Conservation (phyloP, 1,284 basidiomycete species). For the Fomes fomentarius region DNA sequence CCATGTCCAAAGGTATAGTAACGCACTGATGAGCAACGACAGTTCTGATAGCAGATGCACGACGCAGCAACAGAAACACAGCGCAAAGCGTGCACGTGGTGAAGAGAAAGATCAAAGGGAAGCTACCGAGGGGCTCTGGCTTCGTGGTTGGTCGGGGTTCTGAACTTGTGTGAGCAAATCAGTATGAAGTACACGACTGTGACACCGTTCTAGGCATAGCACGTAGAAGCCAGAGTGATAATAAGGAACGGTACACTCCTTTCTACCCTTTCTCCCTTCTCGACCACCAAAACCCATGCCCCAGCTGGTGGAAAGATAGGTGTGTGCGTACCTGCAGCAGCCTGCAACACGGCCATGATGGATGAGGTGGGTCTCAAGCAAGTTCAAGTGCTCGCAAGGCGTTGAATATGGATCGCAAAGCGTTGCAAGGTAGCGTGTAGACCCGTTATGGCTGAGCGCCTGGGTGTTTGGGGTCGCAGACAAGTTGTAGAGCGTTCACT, state of each 20-base stretch:
- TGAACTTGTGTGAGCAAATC: slow-evolving; percentile 35
- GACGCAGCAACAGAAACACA: slow-evolving; percentile 68
- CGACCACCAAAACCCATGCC: neutral
- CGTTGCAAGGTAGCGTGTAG: too few relatives aligned
- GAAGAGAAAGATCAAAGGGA: slow-evolving; percentile 57
- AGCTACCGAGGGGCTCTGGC: slow-evolving; percentile 65
- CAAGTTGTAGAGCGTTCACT: too few relatives aligned
- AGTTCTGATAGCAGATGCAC: slow-evolving; percentile 56
- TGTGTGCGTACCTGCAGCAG: neutral
- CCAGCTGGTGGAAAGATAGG: neutral
- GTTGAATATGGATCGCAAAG: too few relatives aligned
- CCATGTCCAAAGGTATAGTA: slow-evolving; percentile 33
- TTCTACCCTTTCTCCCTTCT: neutral
- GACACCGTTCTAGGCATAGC: neutral
- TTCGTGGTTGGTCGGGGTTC: slow-evolving; percentile 64
- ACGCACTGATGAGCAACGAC: slow-evolving; percentile 71
- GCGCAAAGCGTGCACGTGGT: slow-evolving; percentile 62
- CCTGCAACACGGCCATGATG: neutral
- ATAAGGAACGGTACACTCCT: neutral
- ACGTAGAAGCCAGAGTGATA: neutral
- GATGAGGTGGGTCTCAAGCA: too few relatives aligned
- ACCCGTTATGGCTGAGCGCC: too few relatives aligned
- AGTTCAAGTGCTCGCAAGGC: too few relatives aligned
- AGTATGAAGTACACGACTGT: neutral
- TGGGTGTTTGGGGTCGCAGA: too few relatives aligned